Conservation (phyloP, 257 asterid genomes). For the Verbena officinalis region DNA sequence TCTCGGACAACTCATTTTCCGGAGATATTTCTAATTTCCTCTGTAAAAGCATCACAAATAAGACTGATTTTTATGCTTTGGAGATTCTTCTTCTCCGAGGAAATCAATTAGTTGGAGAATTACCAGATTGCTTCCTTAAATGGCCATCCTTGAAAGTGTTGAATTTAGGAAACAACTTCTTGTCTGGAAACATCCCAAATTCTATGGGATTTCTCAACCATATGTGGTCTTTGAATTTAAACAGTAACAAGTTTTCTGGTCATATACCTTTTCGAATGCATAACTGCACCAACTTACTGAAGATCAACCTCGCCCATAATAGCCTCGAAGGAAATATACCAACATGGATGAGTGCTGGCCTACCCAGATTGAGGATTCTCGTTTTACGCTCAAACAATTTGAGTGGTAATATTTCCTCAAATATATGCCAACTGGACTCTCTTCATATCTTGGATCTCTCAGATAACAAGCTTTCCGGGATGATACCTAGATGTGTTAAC, state of each 20-base stretch:
- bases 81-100: conserved; percentile 30
- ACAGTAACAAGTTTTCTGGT: conserved; percentile 30
- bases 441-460: conserved; percentile 41
- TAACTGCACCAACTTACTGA: conserved; percentile 29
- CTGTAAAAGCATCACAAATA: neutral
- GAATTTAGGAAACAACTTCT: conserved; percentile 33
- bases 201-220: conserved; percentile 32
- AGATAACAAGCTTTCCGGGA: conserved; percentile 29
- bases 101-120: conserved; percentile 30
- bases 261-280: conserved; percentile 27
- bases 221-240: conserved; percentile 28
- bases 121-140: neutral
- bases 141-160: neutral
- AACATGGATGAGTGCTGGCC: conserved; percentile 19
- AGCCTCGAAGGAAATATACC: neutral
- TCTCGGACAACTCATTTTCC: conserved; percentile 34
- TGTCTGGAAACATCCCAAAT: conserved; percentile 39
- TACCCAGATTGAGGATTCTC: conserved; percentile 20
- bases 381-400: conserved; percentile 36
- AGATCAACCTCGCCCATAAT: conserved; percentile 31
- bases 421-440: conserved; percentile 22
- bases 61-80: neutral
- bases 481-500: conserved; percentile 27
- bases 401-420: conserved; percentile 27
- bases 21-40: conserved; percentile 29